Conservation (phyloP, 192 early-diverging fungal species). For the Entophlyctis luteolus region DNA sequence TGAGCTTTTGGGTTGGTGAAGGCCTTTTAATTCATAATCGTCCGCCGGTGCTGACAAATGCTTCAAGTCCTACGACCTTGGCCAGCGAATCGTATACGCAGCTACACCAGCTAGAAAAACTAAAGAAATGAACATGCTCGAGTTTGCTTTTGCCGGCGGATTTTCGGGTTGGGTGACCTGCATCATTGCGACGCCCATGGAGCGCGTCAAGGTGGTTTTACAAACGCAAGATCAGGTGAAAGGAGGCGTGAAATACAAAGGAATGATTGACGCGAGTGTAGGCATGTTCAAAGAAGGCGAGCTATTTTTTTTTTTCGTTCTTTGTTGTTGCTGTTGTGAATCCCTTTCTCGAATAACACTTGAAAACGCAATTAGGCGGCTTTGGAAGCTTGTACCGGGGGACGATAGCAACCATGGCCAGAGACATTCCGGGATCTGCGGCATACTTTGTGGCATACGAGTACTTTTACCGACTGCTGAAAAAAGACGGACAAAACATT, state of each 20-base stretch:
- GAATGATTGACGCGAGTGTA: conserved; percentile 81
- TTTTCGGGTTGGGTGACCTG: conserved; percentile 96
- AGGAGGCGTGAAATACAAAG: conserved; percentile 74
- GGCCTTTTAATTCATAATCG: too few relatives aligned
- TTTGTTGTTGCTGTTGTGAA: too few relatives aligned
- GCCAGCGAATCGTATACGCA: conserved; percentile 65
- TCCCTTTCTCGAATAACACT: too few relatives aligned
- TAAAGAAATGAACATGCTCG: conserved; percentile 63
- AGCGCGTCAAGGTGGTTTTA: conserved; percentile 92
- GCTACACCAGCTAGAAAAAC: conserved; percentile 54
- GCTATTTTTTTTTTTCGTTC: not conserved
- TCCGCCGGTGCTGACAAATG: too few relatives aligned
- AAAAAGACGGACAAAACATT: conserved; percentile 55
- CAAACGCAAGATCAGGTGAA: conserved; percentile 75
- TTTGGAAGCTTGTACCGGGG: conserved; percentile 85
- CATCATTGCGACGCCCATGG: conserved; percentile 88
- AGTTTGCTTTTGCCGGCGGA: conserved; percentile 85
- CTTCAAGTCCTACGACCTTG: conserved; percentile 60
- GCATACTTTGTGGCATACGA: conserved; percentile 90
- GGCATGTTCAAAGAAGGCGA: conserved; percentile 73
- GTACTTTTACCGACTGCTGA: conserved; percentile 55
- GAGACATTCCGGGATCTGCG: conserved; percentile 91
- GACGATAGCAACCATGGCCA: conserved; percentile 85
- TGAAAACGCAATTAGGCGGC: conserved; percentile 56
- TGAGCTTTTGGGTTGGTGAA: conserved; percentile 75